Base-by-base conservation (phyloP, 768 basidiomycete species). In the Hygrocybe coccinea region DNA sequence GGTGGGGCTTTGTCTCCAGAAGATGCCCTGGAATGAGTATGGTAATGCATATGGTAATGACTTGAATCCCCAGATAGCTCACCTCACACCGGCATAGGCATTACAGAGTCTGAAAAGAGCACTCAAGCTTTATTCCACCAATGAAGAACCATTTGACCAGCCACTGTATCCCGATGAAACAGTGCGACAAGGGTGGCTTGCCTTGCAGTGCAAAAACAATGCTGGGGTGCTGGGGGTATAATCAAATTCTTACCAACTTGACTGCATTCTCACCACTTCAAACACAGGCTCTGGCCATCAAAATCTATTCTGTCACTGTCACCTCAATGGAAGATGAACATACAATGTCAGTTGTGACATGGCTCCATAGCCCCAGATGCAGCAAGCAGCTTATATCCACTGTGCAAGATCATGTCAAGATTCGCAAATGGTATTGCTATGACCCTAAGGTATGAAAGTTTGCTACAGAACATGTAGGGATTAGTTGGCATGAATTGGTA, bases 251-350 rank as follows among this genome's bases (percentile, higher is more conserved):
- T 47, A n/a, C 12, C 29, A 33, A 22, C 21, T 33, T 14, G 11
- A 17, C 14, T 5, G 12, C 17, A 25, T 12, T 33, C 49, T 34
- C 24, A 29, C 34, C 33, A n/a, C 49, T 34, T 29, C 15, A 19
- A 44, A 11, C 14, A 15, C 38, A 38, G 35, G 50, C 53, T 17
- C 53, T 54, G 7, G 53, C 53, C 12, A 35, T 54, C 53, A 54
- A 54, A 29, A 24, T 54, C 12, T 54, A 54, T 24, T 54, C 53
- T 12, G 33, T 46, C 29, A 12, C 43, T 15, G 41, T 46, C 8
- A 43, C 53, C 11, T 64, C 61, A 14, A 62, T 64, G 55, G 61
- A 56, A 22, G 60, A 65, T 56, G 63, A 64, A 46, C 53, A 47
- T 2, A 52, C 59, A 22, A 62, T 64, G 61, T 64, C 57, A 21